Percentiles rank a stretch among this genome's conserved stretches.
Conservation (phyloP, 495 filamentous ascomycete genomes). For the Mycothermus thermophilus region DNA sequence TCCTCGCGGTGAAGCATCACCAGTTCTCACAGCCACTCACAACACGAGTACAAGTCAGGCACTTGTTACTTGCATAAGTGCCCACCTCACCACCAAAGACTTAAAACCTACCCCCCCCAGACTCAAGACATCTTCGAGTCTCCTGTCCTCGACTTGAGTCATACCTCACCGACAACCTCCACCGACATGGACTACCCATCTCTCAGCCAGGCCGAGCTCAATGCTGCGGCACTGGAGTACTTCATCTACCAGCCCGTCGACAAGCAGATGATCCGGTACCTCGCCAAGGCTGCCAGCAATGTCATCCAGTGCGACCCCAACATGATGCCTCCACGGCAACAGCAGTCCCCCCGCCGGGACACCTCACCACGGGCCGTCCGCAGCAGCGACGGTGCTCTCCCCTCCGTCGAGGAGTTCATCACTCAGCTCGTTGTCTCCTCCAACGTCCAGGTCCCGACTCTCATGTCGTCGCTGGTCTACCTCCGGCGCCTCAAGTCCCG, state of each 20-base stretch:
- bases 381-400: conserved; percentile 39
- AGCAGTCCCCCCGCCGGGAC: conserved; percentile 55
- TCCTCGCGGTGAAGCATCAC: no score
- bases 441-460: conserved; percentile 90
- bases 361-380: conserved; percentile 42
- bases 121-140: no score
- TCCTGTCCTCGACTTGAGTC: no score
- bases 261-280: conserved; percentile 69
- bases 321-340: conserved; percentile 25
- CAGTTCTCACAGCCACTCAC: no score
- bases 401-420: conserved; percentile 82
- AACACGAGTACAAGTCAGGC: no score
- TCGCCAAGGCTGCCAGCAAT: conserved; percentile 65
- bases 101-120: no score
- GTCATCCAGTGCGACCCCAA: conserved; percentile 82
- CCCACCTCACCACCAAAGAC: no score
- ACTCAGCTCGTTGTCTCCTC: conserved; percentile 76
- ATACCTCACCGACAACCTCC: conserved; percentile 6
- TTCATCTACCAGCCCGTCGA: conserved; percentile 77
- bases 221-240: conserved; percentile 73
- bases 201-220: conserved; percentile 36
- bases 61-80: no score
- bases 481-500: conserved; percentile 67
- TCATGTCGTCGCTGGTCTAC: conserved; percentile 95
- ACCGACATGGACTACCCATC: conserved; percentile 28